Evolutionary conservation across 148 eudicot genomes (phyloP).

Genomic region (Cornus suecica): DNA sequence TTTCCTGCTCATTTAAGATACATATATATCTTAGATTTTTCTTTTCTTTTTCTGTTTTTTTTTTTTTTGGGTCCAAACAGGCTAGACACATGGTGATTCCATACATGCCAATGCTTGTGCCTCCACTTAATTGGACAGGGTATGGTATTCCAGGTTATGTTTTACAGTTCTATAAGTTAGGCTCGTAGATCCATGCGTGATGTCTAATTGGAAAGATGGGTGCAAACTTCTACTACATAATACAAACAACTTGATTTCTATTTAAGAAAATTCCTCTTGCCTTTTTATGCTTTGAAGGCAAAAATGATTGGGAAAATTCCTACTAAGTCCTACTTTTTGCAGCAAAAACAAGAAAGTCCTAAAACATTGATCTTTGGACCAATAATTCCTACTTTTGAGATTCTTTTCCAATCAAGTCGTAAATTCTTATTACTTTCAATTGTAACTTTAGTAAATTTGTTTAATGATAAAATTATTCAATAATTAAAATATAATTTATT

Average conservation of each 20-base stretch:
- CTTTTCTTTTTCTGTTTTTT: conserved; percentile 15
- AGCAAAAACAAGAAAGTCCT: no score
- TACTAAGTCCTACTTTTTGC: no score
- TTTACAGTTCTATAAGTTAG: neutral
- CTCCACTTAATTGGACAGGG: conserved; percentile 85
- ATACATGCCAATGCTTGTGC: conserved; percentile 95
- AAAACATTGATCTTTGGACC: no score
- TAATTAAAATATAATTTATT: no score
- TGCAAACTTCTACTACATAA: neutral
- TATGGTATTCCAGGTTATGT: conserved; percentile 28
- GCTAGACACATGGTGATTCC: conserved; percentile 96
- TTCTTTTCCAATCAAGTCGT: no score
- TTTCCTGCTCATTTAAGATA: no score
- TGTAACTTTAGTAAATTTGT: no score
- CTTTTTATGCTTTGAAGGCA: neutral
- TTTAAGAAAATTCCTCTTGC: neutral
- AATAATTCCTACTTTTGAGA: no score
- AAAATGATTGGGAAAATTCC: no score
- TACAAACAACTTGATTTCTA: neutral
- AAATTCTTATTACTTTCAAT: no score
- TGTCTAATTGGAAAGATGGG: neutral
- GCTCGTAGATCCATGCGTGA: neutral
- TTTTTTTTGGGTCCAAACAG: conserved; percentile 38
- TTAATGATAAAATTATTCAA: no score
- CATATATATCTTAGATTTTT: no score